phyloP scores from a whole-genome alignment of 192 early-diverging fungal genomes.

The Mortierella antarctica region DNA sequence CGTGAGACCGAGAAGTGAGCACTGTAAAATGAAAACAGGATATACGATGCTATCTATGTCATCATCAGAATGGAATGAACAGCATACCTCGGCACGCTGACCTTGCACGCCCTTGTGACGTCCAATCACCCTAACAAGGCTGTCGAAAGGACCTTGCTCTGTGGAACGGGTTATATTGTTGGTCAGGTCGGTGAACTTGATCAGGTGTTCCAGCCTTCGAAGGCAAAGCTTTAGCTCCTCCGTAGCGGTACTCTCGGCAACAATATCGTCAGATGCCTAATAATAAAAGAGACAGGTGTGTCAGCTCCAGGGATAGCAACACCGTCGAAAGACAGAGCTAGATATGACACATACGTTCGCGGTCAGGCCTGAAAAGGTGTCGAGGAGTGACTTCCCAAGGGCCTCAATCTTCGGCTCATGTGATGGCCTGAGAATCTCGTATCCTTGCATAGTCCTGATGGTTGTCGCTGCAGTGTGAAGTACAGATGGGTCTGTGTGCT shows the following conservation, averaged over 20 bases:
- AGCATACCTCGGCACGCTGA: slow-evolving; percentile 28
- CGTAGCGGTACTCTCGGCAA: slow-evolving; percentile 1
- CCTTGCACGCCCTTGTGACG: slow-evolving; percentile 13
- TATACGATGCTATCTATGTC: neutral
- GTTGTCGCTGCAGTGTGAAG: slow-evolving; percentile 54
- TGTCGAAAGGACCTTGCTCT: slow-evolving; percentile 26
- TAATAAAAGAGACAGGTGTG: neutral
- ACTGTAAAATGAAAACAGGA: neutral
- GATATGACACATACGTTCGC: slow-evolving; percentile 6
- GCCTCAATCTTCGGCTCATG: slow-evolving; percentile 55
- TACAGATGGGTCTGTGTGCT: slow-evolving; percentile 51
- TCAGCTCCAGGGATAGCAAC: neutral
- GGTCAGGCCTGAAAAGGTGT: slow-evolving; percentile 19
- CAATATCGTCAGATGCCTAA: slow-evolving; percentile 15
- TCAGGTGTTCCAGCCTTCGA: slow-evolving; percentile 37
- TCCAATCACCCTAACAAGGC: slow-evolving; percentile 21
- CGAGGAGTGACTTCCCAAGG: slow-evolving; percentile 22
- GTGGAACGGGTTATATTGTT: slow-evolving; percentile 5
- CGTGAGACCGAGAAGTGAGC: too few relatives aligned
- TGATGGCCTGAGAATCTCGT: slow-evolving; percentile 40
- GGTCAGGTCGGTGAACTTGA: slow-evolving; percentile 45
- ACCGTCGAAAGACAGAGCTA: neutral
- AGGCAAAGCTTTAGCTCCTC: slow-evolving; percentile 22
- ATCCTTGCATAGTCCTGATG: slow-evolving; percentile 52
- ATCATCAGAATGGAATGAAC: neutral